These are phyloP conservation scores for Insectozyma bohioensis DNA, from an alignment of 1,139 yeast species.

Conservation along the genomic window DNA sequence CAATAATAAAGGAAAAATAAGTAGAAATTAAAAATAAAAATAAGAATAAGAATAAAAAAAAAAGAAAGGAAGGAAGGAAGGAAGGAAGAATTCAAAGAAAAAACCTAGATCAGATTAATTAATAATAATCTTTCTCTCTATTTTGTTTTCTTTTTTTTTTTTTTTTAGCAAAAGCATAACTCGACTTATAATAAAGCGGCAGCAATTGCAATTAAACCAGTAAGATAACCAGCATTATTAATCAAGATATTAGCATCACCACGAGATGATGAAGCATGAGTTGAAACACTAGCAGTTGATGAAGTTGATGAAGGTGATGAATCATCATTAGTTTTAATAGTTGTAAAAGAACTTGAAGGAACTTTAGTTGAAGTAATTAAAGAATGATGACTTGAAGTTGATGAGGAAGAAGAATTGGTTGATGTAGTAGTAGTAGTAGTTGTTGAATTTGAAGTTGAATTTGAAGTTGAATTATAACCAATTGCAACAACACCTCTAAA, in stretches of 20 bases:
- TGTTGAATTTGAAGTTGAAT: slow-evolving; percentile 14
- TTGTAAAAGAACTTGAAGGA: neutral
- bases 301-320: slow-evolving; percentile 9
- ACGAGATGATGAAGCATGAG: slow-evolving; percentile 5
- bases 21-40: no score
- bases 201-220: slow-evolving; percentile 50
- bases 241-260: slow-evolving; percentile 13
- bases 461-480: slow-evolving; percentile 33
- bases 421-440: slow-evolving; percentile 6
- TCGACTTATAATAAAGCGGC: slow-evolving; percentile 35
- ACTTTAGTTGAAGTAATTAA: neutral
- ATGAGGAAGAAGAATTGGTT: neutral
- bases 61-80: no score
- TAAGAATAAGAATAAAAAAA: no score
- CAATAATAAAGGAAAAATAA: no score
- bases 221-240: slow-evolving; percentile 17
- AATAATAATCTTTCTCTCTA: no score
- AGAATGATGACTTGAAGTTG: neutral
- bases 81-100: no score
- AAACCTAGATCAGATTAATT: no score
- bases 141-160: no score
- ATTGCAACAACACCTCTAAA: slow-evolving; percentile 49
- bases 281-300: neutral
- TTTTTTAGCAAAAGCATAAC: no score
- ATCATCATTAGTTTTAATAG: neutral